Percentiles rank a stretch among this genome's conserved stretches.
phyloP scores from a whole-genome alignment of 2,329 filamentous ascomycete genomes.

The Penicillium sclerotiorum region DNA sequence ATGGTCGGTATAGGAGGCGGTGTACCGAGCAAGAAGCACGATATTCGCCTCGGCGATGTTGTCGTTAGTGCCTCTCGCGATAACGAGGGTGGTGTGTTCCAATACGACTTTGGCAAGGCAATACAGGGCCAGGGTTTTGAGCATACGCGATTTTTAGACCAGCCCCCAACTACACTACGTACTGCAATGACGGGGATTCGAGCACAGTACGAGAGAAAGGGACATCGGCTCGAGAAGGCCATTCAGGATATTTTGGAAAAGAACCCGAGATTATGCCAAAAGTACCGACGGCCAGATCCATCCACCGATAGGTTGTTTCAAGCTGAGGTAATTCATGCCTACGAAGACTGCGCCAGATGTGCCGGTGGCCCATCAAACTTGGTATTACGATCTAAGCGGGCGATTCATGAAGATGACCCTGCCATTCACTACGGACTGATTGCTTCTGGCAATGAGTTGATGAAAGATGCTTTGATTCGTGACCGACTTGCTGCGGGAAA shows the following conservation, averaged over 20 bases:
- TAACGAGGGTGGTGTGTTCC: constrained; percentile 27
- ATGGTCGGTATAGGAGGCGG: constrained; percentile 2
- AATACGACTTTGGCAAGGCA: constrained; percentile 32
- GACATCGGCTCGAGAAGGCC: background rate
- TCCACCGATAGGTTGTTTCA: background rate
- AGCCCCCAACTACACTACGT: background rate
- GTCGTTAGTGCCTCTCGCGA: constrained; percentile 26
- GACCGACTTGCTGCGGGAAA: constrained; percentile 13
- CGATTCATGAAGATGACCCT: background rate
- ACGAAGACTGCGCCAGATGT: background rate
- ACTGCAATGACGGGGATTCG: background rate
- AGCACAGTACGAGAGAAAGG: background rate
- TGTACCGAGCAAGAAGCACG: constrained; percentile 4
- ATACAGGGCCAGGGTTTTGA: background rate
- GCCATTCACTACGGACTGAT: constrained; percentile 26
- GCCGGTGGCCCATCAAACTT: background rate
- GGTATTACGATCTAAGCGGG: background rate
- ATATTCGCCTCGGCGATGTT: constrained; percentile 36
- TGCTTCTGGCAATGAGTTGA: constrained; percentile 23
- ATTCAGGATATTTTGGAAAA: background rate
- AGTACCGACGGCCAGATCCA: background rate
- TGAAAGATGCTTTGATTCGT: constrained; percentile 21
- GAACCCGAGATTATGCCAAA: background rate
- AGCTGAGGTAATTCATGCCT: background rate
- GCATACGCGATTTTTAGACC: background rate